Conservation (phyloP, 78 protist species). For the Acrasis kona region DNA sequence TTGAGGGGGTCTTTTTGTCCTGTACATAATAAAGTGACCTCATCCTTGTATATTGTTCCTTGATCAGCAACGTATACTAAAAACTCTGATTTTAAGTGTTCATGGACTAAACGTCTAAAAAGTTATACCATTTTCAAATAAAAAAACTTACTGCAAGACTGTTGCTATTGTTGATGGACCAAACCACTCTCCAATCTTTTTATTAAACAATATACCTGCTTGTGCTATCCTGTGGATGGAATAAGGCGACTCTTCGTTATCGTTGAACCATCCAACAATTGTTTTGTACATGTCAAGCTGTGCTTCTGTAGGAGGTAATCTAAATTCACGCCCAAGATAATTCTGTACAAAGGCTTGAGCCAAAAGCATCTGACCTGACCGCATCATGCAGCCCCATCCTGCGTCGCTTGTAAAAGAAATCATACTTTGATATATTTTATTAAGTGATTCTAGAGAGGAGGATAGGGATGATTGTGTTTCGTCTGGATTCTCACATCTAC, state of each 20-base stretch:
- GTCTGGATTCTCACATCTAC: too few species aligned
- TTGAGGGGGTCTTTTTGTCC: too few species aligned
- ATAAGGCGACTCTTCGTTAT: constrained; percentile 36
- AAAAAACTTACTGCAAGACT: neutral
- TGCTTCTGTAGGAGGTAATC: neutral
- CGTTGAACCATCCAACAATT: neutral
- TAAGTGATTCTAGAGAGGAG: too few species aligned
- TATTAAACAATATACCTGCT: constrained; percentile 28
- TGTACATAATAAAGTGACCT: constrained; percentile 14
- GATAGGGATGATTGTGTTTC: too few species aligned
- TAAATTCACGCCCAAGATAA: neutral
- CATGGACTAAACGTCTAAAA: neutral
- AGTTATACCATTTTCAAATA: constrained; percentile 4
- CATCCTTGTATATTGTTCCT: constrained; percentile 14
- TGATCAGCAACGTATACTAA: constrained; percentile 12
- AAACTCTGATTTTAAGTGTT: constrained; percentile 6
- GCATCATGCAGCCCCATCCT: constrained; percentile 22
- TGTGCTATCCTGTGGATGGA: constrained; percentile 50
- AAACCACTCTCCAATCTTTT: constrained; percentile 62
- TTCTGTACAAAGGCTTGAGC: neutral
- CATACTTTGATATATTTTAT: too few species aligned
- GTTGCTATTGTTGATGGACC: constrained; percentile 37
- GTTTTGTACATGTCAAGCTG: neutral
- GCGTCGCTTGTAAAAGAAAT: too few species aligned
- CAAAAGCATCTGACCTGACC: constrained; percentile 14